These are phyloP conservation scores for Zygosaccharomyces sapae DNA, from an alignment of 1,139 yeast species.

Conservation along the genomic window DNA sequence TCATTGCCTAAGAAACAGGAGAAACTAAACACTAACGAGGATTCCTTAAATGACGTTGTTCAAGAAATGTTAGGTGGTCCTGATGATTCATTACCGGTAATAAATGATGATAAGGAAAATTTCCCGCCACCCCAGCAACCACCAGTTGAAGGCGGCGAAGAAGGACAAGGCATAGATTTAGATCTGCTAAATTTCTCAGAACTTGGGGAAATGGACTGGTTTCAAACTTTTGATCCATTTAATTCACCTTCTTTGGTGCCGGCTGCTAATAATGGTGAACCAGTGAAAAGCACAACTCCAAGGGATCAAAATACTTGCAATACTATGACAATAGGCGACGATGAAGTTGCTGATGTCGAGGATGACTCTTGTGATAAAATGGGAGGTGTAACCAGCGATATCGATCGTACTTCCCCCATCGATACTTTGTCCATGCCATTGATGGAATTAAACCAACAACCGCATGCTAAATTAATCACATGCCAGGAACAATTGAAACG, in stretches of 20 bases:
- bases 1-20: neutral
- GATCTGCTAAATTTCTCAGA: constrained; percentile 23
- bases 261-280: constrained; percentile 8
- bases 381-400: constrained; percentile 19
- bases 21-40: neutral
- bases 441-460: constrained; percentile 26
- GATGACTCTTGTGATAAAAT: constrained; percentile 8
- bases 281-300: constrained; percentile 35
- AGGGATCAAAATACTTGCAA: constrained; percentile 43
- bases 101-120: constrained; percentile 22
- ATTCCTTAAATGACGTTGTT: constrained; percentile 33
- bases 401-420: constrained; percentile 34
- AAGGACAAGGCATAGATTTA: constrained; percentile 13
- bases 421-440: constrained; percentile 35
- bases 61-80: constrained; percentile 43
- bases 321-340: constrained; percentile 36
- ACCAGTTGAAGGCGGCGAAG: constrained; percentile 4
- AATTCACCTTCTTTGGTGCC: constrained; percentile 14
- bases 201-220: constrained; percentile 25
- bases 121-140: constrained; percentile 15
- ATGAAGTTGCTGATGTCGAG: constrained; percentile 2
- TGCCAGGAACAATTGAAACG: constrained; percentile 23
- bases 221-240: constrained; percentile 24
- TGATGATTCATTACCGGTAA: constrained; percentile 1
- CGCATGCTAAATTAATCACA: constrained; percentile 16